Base-by-base conservation (phyloP, 805 yeast species). In the Candida nemodendra region DNA sequence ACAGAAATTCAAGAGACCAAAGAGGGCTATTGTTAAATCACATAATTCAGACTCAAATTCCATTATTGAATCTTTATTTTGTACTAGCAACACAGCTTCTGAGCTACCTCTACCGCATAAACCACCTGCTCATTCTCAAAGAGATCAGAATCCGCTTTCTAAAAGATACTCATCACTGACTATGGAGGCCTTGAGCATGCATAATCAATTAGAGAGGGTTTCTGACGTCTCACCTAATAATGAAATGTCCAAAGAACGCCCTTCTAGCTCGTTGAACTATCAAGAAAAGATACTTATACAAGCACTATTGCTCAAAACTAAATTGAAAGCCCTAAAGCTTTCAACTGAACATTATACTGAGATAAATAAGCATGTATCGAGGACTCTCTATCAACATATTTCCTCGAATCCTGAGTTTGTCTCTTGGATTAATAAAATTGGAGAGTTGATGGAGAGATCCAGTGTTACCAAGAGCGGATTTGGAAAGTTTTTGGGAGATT, bases 361-460 rank as follows among this genome's bases (percentile, higher is more conserved):
- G 12, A 69, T 84, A 38, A 85, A 85, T 59, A 76, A 75, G 61
- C 62, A 61, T 3, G 79, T 84, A 5, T 81, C 90, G 11, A 67
- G 86, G 36, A 62, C 64, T 29, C 56, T 84, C 14, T 85, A 86
- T 54, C 60, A 61, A 14, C 27, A 45, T 11, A 39, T 60, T 1
- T 18, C 36, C 3, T 24, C 30, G 8, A 44, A 50, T 21, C 21
- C 38, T 8, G 39, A 39, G 21, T 47, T 50, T 16, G 37, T 53
- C 12, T 37, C 41, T 14, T 54, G 59, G 50, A 30, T 62, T 15
- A 57, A 54, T 31, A 46, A 48, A 25, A 16, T 60, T 9, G 34
- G 56, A 4, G 68, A 63, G 42, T 31, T 54, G 18, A 46, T 53
- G 23, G 67, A 63, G 38, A 42, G 68, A 21, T 54, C 45, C 27